Conservation (phyloP, 164 flowering plant genomes). For the Vitis amurensis region DNA sequence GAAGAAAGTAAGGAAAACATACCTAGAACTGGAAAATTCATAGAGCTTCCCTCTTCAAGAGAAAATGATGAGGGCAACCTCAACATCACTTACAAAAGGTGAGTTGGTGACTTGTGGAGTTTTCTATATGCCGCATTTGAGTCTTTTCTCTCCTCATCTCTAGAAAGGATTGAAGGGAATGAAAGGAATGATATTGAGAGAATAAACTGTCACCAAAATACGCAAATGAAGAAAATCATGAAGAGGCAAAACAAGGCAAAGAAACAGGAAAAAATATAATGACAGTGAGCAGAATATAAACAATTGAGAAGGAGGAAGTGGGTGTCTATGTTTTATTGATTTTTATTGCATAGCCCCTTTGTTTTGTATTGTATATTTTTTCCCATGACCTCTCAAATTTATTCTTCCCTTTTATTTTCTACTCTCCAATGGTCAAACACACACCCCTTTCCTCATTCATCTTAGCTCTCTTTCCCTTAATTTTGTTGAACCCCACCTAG, state of each 20-base stretch:
- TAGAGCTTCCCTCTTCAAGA: constrained; percentile 67
- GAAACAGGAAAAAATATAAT: no score
- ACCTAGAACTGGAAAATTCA: constrained; percentile 67
- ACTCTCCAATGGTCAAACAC: neutral
- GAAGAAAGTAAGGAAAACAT: neutral
- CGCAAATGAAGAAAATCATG: neutral
- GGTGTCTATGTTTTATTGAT: no score
- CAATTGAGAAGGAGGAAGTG: no score
- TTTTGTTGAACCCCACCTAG: constrained; percentile 7
- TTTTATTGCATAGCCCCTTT: no score
- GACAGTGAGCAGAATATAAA: no score
- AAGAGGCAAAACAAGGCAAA: neutral
- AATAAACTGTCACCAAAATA: neutral
- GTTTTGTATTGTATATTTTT: neutral
- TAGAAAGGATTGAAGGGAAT: neutral
- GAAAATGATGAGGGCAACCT: constrained; percentile 63
- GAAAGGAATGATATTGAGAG: neutral
- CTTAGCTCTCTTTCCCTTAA: neutral
- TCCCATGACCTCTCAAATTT: neutral
- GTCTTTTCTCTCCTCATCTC: constrained; percentile 75
- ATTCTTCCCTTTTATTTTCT: neutral
- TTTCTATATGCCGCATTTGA: constrained; percentile 65
- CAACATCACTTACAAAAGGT: constrained; percentile 74
- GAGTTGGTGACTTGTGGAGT: constrained; percentile 71
- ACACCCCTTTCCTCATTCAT: constrained; percentile 18